Conservation (phyloP, 2,329 filamentous ascomycete species). For the Aureobasidium sp. region DNA sequence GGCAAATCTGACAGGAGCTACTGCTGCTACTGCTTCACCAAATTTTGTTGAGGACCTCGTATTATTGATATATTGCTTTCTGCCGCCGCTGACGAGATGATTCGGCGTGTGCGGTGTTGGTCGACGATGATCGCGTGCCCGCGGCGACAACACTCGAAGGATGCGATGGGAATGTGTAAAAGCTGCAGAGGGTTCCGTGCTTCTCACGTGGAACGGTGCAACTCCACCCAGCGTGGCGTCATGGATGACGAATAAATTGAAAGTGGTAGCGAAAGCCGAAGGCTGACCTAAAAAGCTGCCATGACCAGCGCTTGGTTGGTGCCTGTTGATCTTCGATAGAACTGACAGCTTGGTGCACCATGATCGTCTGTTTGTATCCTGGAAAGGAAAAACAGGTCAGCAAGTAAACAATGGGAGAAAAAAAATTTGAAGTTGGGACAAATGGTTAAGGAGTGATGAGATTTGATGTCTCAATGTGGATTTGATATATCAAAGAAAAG, state of each 20-base stretch:
- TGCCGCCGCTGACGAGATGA: background rate
- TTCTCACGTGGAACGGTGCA: background rate
- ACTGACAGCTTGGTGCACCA: background rate
- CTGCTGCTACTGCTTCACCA: background rate
- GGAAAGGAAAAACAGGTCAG: background rate
- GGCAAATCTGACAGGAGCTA: background rate
- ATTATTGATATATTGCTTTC: conserved; percentile 7
- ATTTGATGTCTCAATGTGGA: conserved; percentile 2
- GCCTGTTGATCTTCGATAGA: background rate
- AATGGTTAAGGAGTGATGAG: background rate
- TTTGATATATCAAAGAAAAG: background rate
- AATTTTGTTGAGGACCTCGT: conserved; percentile 4
- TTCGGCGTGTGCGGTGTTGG: background rate
- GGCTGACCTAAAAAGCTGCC: background rate
- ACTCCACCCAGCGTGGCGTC: conserved; percentile 2
- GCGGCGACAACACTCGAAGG: background rate
- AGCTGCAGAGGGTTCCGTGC: conserved; percentile 7
- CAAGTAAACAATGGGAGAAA: background rate
- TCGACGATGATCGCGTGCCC: conserved; percentile 5
- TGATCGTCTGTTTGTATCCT: background rate
- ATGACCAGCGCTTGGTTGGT: background rate
- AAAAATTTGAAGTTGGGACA: background rate
- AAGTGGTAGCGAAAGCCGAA: background rate
- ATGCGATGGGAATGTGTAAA: background rate
- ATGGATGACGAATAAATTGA: background rate